phyloP scores from a whole-genome alignment of 768 basidiomycete genomes.

The Phlebiopsis gigantea region DNA sequence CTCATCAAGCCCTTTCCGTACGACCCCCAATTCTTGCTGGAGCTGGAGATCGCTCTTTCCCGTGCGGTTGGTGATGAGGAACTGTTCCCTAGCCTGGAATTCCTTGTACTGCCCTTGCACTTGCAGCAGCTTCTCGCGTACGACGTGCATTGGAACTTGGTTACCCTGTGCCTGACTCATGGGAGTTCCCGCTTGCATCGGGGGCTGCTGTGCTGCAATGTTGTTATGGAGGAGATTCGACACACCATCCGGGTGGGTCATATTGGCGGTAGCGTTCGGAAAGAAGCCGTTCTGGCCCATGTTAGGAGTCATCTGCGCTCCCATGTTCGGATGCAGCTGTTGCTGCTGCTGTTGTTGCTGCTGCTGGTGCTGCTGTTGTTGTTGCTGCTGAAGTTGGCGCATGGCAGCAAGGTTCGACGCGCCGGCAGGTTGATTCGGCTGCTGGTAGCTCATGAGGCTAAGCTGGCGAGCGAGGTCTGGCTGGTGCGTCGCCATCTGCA shows the following conservation, averaged over 20 bases:
- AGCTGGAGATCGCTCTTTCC: neutral
- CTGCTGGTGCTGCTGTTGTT: constrained; percentile 12
- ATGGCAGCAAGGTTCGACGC: constrained; percentile 7
- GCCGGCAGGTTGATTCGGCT: constrained; percentile 12
- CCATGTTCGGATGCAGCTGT: constrained; percentile 22
- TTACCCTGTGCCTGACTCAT: neutral
- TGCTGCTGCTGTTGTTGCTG: constrained; percentile 20
- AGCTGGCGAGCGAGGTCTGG: constrained; percentile 18
- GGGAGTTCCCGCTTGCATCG: neutral
- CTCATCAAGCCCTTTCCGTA: neutral
- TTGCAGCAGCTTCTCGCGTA: neutral
- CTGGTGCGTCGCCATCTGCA: constrained; percentile 10
- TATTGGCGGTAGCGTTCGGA: neutral
- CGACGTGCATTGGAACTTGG: neutral
- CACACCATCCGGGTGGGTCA: neutral
- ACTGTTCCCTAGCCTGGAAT: neutral
- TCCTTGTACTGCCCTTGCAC: neutral
- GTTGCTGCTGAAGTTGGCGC: constrained; percentile 14
- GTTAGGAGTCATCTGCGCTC: constrained; percentile 1
- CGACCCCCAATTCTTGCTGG: neutral
- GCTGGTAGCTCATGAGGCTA: constrained; percentile 21
- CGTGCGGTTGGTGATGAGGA: neutral
- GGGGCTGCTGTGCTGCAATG: neutral
- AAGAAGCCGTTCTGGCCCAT: neutral
- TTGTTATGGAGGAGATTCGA: neutral